Percentiles rank a stretch among this genome's conserved stretches.
These are phyloP conservation scores for Ormosia semicastrata DNA, from an alignment of 306 rosid species.

Conservation along the genomic window DNA sequence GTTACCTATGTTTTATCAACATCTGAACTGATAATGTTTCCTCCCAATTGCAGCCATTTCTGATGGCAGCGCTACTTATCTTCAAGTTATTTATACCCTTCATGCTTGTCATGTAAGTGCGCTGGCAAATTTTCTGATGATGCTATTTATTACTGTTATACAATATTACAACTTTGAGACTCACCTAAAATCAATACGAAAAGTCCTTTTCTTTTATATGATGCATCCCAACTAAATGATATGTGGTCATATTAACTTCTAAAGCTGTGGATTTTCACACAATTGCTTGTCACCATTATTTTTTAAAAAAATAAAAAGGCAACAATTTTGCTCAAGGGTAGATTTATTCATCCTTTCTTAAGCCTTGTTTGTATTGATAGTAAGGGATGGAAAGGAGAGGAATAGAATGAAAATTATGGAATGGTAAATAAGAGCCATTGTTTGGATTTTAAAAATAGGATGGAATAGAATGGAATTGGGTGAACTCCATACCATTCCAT, in stretches of 20 bases:
- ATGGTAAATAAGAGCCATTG: not conserved
- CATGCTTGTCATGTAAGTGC: slow-evolving; percentile 87
- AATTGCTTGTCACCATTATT: slow-evolving; percentile 4
- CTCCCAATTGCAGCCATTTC: slow-evolving; percentile 69
- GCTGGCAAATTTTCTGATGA: slow-evolving; percentile 7
- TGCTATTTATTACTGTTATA: not conserved
- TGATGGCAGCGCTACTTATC: slow-evolving; percentile 89
- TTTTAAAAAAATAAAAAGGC: not conserved
- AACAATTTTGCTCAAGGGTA: not conserved
- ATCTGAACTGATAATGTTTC: slow-evolving; percentile 30
- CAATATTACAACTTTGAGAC: slow-evolving; percentile 16
- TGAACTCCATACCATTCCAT: no score
- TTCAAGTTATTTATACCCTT: slow-evolving; percentile 89
- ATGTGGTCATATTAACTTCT: not conserved
- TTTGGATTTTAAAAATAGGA: not conserved
- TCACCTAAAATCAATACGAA: not conserved
- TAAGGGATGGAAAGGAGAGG: not conserved
- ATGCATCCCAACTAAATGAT: not conserved
- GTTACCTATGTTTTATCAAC: not conserved
- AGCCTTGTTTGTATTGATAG: not conserved
- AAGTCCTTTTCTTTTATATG: slow-evolving; percentile 1
- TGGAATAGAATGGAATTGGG: not conserved
- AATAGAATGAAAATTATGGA: not conserved
- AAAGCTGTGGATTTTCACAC: slow-evolving; percentile 5
- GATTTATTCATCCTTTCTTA: not conserved